Evolutionary conservation across 306 rosid species (phyloP), one percentile per base, ranked within the genome.

Genomic region (Alnus glutinosa): DNA sequence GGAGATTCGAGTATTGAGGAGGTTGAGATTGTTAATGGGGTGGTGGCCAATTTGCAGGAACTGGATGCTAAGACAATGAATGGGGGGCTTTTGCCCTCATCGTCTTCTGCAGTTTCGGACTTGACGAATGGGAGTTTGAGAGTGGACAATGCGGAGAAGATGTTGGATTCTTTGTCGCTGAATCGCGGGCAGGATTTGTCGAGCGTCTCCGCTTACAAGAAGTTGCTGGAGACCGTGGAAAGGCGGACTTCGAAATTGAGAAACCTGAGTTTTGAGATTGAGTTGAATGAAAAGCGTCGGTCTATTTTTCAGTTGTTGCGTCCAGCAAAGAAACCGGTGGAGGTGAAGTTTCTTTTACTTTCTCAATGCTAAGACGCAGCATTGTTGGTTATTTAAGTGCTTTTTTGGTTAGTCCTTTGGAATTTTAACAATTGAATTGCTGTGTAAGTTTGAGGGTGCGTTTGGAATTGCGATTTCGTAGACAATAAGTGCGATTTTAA

Each of bases 1-100:
- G 91, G 83, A 28, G 92, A 91, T 86, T 95, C 91, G 13, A 84
- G 84, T 32, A 54, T 76, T 7, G 92, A 83, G 46, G 96, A 83
- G 63, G 83, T 89, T 61, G 90, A 71, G 66, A 79, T 44, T 78
- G 75, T 2, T 12, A 59, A 58, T 85, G 86, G 77, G 73, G 74
- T 62, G 71, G 86, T 87, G 80, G 75, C 32, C 46, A 82, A 83
- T 78, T 57, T 55, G 78, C 82, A 9, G 55, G 89, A 83, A 57
- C 48, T 71, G 73, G 92, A 87, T 44, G 52, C 48, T 1, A 84
- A 79, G 86, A 74, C 23, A 67, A 36, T 37, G 66, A 86, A 59
- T 11, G 70, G 81, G 55, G 79, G 76, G 71, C 82, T 34, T 19
- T 81, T 71, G 86, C 83, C 86, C 44, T 77, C 92, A 9, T 78